Evolutionary conservation across 305 asterid genomes (phyloP), one percentile per base, ranked within the genome.

Genomic region (Euphrasia arctica): DNA sequence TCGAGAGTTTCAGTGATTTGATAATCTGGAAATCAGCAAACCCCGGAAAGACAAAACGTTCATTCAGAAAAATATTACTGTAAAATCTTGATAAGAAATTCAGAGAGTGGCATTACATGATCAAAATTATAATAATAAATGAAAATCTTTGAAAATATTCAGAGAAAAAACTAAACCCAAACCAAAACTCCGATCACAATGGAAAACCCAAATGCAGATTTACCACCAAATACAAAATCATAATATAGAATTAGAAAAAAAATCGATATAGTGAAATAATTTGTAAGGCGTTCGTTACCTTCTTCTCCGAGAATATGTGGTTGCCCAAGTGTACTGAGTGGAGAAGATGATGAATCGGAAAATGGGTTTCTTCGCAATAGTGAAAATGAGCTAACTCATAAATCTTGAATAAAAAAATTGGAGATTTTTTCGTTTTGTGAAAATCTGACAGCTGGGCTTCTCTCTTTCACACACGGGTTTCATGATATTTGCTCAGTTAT

Each of bases 11-110:
- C 15, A 51, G 10, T 69, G 67, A 54, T 27, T 36, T 36, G 9
- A 36, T 36, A 36, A 59, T 50, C 64, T 49, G 64, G 62, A 68
- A 73, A 77, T 54, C 22, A 18, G 22, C 22, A 18, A 18, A 18
- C 22, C 13, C 4, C 49, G 1, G 15, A 45, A 9, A 45, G 5
- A 18, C 22, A 18, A 18, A 18, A 18, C 22, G 22, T 18, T 18
- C 22, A 18, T 18, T 18, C 22, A 18, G 22, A 18, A 18, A 18
- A 18, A 18, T 18, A 18, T 18, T 18, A 18, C 22, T 18, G 22
- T 18, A 18, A 18, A 18, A 18, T 18, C 22, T 18, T 18, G 22
- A 18, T 18, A 18, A 18, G 22, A 18, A 18, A 18, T 18, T 18
- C 22, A 18, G 22, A 18, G 22, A 18, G 22, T 18, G 22, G 22